Evolutionary conservation across 768 basidiomycete species (phyloP).

Genomic region (Auricularia auricula-judae): DNA sequence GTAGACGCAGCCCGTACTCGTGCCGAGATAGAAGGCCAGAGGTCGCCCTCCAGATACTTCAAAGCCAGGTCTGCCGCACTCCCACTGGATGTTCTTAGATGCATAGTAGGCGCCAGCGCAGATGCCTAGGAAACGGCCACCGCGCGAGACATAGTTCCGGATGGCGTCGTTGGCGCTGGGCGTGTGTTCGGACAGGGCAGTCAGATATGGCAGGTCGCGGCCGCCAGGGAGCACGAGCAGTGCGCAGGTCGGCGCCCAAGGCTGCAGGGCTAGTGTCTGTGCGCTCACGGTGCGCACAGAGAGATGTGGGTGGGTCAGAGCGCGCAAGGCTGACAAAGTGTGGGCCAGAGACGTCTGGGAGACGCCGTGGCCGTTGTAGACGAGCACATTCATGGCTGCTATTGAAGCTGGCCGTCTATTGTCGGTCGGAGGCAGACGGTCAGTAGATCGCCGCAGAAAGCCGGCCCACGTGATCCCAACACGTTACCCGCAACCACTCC

Average conservation of each 20-base stretch:
- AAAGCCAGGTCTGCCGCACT: conserved; percentile 21
- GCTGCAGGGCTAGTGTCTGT: conserved; percentile 47
- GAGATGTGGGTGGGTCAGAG: conserved; percentile 61
- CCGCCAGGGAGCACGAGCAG: conserved; percentile 70
- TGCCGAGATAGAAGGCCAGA: conserved; percentile 31
- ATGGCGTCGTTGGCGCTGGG: conserved; percentile 32
- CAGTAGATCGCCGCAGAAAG: too few species aligned
- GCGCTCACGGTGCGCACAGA: conserved; percentile 61
- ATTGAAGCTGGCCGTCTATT: too few species aligned
- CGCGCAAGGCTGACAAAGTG: conserved; percentile 36
- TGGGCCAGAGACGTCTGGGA: conserved; percentile 33
- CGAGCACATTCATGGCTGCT: conserved; percentile 56
- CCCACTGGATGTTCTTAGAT: conserved; percentile 27
- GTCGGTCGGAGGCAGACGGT: too few species aligned
- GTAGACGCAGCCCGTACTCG: conserved; percentile 29
- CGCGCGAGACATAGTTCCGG: conserved; percentile 47
- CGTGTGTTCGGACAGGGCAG: conserved; percentile 19
- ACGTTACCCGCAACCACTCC: too few species aligned
- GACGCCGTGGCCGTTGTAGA: conserved; percentile 56
- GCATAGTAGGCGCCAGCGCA: conserved; percentile 50
- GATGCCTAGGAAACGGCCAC: conserved; percentile 63
- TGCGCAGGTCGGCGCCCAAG: conserved; percentile 69
- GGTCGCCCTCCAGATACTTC: conserved; percentile 30
- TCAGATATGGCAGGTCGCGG: conserved; percentile 29
- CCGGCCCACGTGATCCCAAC: too few species aligned